Percentiles rank a stretch among this genome's conserved stretches.
These are phyloP conservation scores for Dalbergia cultrata DNA, from an alignment of 306 rosid species.

Conservation along the genomic window DNA sequence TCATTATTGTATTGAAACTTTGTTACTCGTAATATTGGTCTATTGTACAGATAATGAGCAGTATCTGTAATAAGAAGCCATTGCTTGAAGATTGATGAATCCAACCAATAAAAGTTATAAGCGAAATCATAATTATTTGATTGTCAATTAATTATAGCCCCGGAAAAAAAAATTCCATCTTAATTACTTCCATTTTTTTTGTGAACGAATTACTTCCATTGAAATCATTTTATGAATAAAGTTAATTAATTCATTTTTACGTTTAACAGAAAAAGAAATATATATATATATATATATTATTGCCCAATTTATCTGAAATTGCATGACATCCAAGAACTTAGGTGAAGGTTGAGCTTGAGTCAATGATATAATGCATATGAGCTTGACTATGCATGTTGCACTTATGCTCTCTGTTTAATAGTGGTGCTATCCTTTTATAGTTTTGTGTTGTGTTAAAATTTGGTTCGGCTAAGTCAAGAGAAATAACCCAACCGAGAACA, in stretches of 20 bases:
- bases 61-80: background rate
- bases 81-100: slow-evolving; percentile 22
- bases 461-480: no score
- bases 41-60: slow-evolving; percentile 18
- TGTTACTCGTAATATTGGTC: background rate
- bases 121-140: slow-evolving; percentile 20
- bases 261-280: slow-evolving; percentile 58
- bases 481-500: no score
- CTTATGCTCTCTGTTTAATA: background rate
- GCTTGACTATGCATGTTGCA: slow-evolving; percentile 15
- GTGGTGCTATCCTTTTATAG: background rate
- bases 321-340: slow-evolving; percentile 19
- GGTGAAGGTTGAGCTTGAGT: slow-evolving; percentile 26
- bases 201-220: slow-evolving; percentile 21
- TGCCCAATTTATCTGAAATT: slow-evolving; percentile 19
- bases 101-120: background rate
- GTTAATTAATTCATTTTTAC: slow-evolving; percentile 29
- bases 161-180: background rate
- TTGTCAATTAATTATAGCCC: no score
- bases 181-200: no score
- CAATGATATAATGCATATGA: slow-evolving; percentile 1
- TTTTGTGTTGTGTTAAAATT: no score
- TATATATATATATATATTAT: no score
- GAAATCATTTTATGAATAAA: slow-evolving; percentile 30
- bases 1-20: background rate